A percentile compares a stretch with the other conserved stretches of the same genome.
Evolutionary conservation across 1,284 basidiomycete genomes (phyloP).

Genomic region (Trichosporon inkin): DNA sequence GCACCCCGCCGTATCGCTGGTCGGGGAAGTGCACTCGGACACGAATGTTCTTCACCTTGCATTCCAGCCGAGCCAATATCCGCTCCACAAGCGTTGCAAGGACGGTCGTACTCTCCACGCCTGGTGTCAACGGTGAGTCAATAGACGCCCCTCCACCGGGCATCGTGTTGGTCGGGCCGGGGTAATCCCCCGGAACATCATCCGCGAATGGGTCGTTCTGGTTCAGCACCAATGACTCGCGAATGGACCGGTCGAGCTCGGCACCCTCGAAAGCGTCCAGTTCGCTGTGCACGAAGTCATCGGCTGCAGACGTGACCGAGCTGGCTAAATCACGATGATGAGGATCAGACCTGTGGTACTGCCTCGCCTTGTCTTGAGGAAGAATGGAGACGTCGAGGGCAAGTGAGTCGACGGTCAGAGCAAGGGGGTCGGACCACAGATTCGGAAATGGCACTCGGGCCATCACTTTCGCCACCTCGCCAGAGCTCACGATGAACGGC

Average conservation of each 20-base stretch:
- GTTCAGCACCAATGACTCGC: constrained; percentile 39
- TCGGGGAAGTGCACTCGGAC: constrained; percentile 50
- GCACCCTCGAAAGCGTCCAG: constrained; percentile 67
- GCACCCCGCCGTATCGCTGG: constrained; percentile 28
- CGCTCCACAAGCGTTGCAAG: constrained; percentile 79
- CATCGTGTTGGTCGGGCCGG: constrained; percentile 17
- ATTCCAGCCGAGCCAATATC: constrained; percentile 73
- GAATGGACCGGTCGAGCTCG: constrained; percentile 65
- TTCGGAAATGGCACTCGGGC: constrained; percentile 55
- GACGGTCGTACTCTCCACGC: constrained; percentile 61
- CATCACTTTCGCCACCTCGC: constrained; percentile 67
- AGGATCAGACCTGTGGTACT: not conserved
- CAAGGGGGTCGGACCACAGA: constrained; percentile 45
- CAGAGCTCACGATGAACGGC: constrained; percentile 66
- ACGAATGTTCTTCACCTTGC: constrained; percentile 65
- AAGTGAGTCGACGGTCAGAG: constrained; percentile 60
- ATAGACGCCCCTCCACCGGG: not conserved
- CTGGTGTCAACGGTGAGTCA: not conserved
- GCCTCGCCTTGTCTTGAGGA: constrained; percentile 50
- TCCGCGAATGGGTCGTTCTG: constrained; percentile 41
- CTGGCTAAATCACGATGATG: constrained; percentile 59
- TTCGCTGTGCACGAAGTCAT: constrained; percentile 78
- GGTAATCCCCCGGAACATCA: constrained; percentile 41
- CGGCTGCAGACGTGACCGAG: constrained; percentile 73
- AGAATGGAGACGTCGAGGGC: constrained; percentile 63